Conservation (phyloP, 2,329 filamentous ascomycete species). For the Cladophialophora exuberans region DNA sequence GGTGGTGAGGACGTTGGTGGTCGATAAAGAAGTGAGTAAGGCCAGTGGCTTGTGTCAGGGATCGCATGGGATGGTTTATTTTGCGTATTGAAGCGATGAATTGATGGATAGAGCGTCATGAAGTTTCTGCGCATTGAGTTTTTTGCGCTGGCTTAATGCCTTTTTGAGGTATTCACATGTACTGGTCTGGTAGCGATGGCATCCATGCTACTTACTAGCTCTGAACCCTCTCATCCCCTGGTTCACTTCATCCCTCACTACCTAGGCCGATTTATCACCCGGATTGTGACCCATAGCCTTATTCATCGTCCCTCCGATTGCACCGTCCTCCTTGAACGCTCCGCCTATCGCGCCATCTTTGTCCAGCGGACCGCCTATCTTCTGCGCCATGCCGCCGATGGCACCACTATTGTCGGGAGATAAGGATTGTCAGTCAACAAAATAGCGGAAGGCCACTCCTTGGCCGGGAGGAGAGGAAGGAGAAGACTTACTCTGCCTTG, state of each 20-base stretch:
- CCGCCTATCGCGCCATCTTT: slow-evolving; percentile 14
- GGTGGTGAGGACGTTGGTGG: neutral
- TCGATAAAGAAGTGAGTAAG: slow-evolving; percentile 1
- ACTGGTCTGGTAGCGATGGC: neutral
- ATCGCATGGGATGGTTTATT: slow-evolving; percentile 4
- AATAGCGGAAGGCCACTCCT: neutral
- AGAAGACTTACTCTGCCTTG: slow-evolving; percentile 11
- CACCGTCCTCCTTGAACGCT: slow-evolving; percentile 12
- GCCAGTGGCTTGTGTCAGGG: neutral
- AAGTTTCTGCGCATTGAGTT: too few relatives aligned
- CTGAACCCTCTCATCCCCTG: too few relatives aligned
- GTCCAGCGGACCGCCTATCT: slow-evolving; percentile 18
- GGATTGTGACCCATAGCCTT: slow-evolving; percentile 14
- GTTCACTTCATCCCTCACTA: neutral
- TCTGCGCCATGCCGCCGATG: slow-evolving; percentile 19
- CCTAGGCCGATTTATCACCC: slow-evolving; percentile 15
- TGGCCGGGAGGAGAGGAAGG: neutral
- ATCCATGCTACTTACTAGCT: too few relatives aligned
- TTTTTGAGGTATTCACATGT: too few relatives aligned
- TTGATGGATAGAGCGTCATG: too few relatives aligned
- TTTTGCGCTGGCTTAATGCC: too few relatives aligned
- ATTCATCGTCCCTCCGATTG: slow-evolving; percentile 24
- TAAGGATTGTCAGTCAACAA: neutral
- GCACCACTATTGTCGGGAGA: slow-evolving; percentile 3
- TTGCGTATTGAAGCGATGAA: neutral